Percentiles rank a stretch among this genome's conserved stretches.
These are phyloP conservation scores for Wickerhamiella occidentalis DNA, from an alignment of 805 yeast genomes.

Conservation along the genomic window DNA sequence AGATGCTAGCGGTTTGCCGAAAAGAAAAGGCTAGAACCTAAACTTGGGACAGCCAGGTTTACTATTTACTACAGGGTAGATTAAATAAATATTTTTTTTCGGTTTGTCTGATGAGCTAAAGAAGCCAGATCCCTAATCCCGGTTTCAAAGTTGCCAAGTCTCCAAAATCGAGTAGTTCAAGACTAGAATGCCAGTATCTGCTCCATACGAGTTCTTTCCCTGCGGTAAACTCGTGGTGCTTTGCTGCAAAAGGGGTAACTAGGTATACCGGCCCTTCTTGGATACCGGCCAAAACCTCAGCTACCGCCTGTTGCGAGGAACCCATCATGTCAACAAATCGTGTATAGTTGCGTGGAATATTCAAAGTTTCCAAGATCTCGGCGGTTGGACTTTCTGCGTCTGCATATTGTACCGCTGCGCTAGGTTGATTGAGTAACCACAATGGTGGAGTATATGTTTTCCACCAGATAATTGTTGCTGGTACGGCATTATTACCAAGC, in stretches of 20 bases:
- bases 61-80: too few relatives aligned
- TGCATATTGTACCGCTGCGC: conserved; percentile 20
- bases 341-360: conserved; percentile 10
- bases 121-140: conserved; percentile 33
- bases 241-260: conserved; percentile 32
- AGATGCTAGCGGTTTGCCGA: not conserved
- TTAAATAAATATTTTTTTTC: too few relatives aligned
- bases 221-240: not conserved
- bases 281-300: conserved; percentile 18
- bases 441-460: conserved; percentile 88
- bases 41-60: too few relatives aligned
- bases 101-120: not conserved
- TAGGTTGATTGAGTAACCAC: conserved; percentile 48
- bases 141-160: conserved; percentile 40
- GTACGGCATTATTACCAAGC: conserved; percentile 21
- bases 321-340: conserved; percentile 42
- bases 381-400: conserved; percentile 16
- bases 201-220: conserved; percentile 19
- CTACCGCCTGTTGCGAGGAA: conserved; percentile 25
- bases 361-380: not conserved
- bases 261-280: conserved; percentile 21
- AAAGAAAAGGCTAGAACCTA: too few relatives aligned
- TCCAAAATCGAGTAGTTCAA: conserved; percentile 58
- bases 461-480: conserved; percentile 62
- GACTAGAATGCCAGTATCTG: conserved; percentile 41